Percentiles rank a stretch among this genome's conserved stretches.
phyloP scores from a whole-genome alignment of 805 yeast genomes.

The Candida boleticola region DNA sequence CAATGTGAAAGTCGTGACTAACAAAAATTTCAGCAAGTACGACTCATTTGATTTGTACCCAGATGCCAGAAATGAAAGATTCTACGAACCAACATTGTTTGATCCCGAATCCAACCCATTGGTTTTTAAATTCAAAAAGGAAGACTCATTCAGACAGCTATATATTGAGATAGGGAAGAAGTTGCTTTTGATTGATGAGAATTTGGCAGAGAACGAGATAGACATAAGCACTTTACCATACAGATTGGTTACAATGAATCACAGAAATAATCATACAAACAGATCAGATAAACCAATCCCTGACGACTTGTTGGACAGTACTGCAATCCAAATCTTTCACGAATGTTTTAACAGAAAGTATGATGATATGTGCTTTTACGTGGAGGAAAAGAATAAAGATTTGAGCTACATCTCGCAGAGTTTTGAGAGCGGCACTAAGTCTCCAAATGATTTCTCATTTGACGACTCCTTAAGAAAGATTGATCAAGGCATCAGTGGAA shows the following conservation, averaged over 20 bases:
- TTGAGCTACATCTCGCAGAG: conserved; percentile 26
- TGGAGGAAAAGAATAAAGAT: conserved; percentile 57
- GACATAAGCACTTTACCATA: conserved; percentile 27
- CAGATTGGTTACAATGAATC: conserved; percentile 63
- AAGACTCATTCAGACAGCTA: conserved; percentile 50
- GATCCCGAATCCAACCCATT: conserved; percentile 48
- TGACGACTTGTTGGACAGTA: conserved; percentile 26
- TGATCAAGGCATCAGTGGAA: background rate
- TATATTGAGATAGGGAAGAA: conserved; percentile 47
- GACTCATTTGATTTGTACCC: conserved; percentile 78
- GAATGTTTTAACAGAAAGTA: conserved; percentile 45
- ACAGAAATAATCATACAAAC: conserved; percentile 67
- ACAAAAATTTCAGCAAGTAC: conserved; percentile 52
- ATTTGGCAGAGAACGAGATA: background rate
- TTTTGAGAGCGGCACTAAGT: conserved; percentile 4
- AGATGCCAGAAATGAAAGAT: conserved; percentile 46
- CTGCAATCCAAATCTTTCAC: conserved; percentile 53
- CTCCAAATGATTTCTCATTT: conserved; percentile 25
- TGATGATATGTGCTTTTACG: conserved; percentile 55
- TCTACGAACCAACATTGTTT: conserved; percentile 50
- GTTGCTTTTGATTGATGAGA: conserved; percentile 27
- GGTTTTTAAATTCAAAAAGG: conserved; percentile 52
- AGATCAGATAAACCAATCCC: conserved; percentile 51
- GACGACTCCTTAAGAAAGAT: conserved; percentile 17
- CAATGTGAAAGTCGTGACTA: conserved; percentile 55